These are phyloP conservation scores for Colletotrichum sojae DNA, from an alignment of 2,329 filamentous ascomycete genomes.

Conservation along the genomic window DNA sequence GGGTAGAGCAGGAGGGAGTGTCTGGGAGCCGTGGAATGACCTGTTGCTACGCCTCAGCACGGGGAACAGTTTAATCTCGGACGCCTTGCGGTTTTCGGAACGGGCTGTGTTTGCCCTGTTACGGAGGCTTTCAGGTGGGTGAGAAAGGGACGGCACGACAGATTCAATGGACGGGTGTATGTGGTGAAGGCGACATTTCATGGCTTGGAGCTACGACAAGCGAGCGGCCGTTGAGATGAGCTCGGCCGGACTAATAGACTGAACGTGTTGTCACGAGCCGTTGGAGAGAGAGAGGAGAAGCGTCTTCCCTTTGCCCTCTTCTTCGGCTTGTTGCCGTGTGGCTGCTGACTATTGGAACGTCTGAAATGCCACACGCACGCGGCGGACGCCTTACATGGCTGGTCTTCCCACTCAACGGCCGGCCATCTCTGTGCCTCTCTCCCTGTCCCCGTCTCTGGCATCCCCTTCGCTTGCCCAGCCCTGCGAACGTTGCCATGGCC, in stretches of 20 bases:
- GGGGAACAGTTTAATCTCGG: constrained; percentile 31
- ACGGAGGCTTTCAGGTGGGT: background rate
- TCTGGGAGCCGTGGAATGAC: background rate
- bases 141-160: background rate
- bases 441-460: background rate
- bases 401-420: background rate
- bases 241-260: background rate
- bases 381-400: constrained; percentile 11
- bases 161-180: background rate
- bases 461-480: constrained; percentile 15
- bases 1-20: background rate
- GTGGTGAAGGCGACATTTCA: background rate
- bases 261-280: background rate
- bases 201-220: background rate
- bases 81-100: constrained; percentile 17
- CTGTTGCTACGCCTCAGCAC: constrained; percentile 28
- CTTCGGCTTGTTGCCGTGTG: constrained; percentile 36
- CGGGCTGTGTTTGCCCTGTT: background rate
- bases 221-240: constrained; percentile 23
- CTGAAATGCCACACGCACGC: constrained; percentile 18
- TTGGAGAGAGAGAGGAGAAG: background rate
- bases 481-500: constrained; percentile 32
- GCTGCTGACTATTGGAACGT: constrained; percentile 38
- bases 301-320: background rate
- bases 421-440: too few species aligned